These are phyloP conservation scores for Straminergon stramineum DNA, from an alignment of 225 moss, liverwort and hornwort genomes.

Conservation along the genomic window DNA sequence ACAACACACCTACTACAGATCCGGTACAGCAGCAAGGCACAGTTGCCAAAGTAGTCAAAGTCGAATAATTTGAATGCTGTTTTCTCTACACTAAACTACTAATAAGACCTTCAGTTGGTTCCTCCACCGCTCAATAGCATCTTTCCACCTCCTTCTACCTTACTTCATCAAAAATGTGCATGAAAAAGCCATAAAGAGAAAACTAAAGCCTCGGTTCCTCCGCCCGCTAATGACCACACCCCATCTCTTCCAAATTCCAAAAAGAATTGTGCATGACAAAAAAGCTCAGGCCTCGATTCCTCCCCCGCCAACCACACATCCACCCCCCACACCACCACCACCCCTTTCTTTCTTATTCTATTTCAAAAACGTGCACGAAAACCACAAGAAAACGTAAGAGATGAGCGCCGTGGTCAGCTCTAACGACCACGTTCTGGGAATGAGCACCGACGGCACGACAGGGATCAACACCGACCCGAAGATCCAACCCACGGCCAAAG, in stretches of 20 bases:
- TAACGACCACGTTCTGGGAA: constrained; percentile 63
- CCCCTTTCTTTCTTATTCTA: background rate
- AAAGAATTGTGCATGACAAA: constrained; percentile 49
- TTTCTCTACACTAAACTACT: background rate
- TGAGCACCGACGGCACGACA: constrained; percentile 56
- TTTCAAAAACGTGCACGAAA: constrained; percentile 86
- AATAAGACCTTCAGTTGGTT: background rate
- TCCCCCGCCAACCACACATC: background rate
- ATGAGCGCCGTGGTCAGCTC: constrained; percentile 79
- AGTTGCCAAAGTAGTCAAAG: background rate
- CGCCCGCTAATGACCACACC: background rate
- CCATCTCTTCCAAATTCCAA: constrained; percentile 13
- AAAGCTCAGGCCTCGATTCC: background rate
- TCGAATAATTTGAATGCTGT: background rate
- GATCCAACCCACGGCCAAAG: constrained; percentile 67
- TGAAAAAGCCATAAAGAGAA: constrained; percentile 39
- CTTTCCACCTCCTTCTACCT: background rate
- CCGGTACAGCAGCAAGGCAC: background rate
- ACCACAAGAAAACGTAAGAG: constrained; percentile 77
- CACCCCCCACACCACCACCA: background rate
- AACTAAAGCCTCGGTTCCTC: background rate
- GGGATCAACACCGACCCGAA: constrained; percentile 74
- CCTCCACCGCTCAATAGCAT: background rate
- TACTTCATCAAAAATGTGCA: constrained; percentile 55
- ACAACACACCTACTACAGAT: background rate